phyloP scores from a whole-genome alignment of 371 early-diverging fungal genomes.

The Chytridium lagenaria region DNA sequence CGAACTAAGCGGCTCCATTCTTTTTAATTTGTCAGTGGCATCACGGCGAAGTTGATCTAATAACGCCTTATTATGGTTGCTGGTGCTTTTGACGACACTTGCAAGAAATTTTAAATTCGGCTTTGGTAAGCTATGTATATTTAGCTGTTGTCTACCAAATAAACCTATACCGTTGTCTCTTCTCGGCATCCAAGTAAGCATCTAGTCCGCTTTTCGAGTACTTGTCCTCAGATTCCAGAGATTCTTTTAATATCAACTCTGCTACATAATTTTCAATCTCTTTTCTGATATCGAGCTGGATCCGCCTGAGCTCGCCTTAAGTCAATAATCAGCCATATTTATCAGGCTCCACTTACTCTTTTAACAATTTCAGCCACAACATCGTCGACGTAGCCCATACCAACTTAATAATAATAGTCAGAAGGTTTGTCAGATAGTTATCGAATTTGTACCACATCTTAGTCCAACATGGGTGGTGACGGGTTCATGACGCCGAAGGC shows the following conservation, averaged over 20 bases:
- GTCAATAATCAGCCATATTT: background rate
- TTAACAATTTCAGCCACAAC: conserved; percentile 1
- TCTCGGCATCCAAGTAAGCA: conserved; percentile 52
- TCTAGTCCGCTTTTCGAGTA: conserved; percentile 49
- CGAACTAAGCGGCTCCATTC: too few relatives aligned
- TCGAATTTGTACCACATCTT: background rate
- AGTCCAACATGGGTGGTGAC: conserved; percentile 24
- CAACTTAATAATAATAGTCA: background rate
- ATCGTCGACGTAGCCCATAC: background rate
- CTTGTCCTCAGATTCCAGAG: conserved; percentile 55
- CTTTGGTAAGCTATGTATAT: conserved; percentile 52
- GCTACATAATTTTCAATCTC: conserved; percentile 77
- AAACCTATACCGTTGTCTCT: conserved; percentile 26
- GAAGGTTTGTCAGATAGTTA: background rate
- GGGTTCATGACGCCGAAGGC: conserved; percentile 50
- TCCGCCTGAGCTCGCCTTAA: conserved; percentile 7
- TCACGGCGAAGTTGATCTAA: conserved; percentile 59
- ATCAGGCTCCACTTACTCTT: background rate
- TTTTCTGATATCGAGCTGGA: conserved; percentile 50
- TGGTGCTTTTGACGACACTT: conserved; percentile 71
- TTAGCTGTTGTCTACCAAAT: background rate
- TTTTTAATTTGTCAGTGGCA: conserved; percentile 44
- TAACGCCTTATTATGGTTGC: conserved; percentile 73
- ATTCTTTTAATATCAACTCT: conserved; percentile 68
- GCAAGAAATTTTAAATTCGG: conserved; percentile 75